phyloP scores from a whole-genome alignment of 116 monocot species.

The Dioscorea cayenensis region DNA sequence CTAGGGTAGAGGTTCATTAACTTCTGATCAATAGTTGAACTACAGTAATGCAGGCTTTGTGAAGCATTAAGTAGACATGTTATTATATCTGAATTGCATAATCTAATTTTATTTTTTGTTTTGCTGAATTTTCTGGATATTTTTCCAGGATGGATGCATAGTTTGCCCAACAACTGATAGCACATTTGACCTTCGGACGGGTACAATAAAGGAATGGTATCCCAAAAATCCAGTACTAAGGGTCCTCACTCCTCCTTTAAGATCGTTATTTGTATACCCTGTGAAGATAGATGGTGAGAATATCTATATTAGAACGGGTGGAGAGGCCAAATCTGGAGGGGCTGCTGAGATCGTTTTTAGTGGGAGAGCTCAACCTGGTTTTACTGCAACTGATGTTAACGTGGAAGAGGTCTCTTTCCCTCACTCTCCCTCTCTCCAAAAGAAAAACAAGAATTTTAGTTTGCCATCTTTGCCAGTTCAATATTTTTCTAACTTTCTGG shows the following conservation, averaged over 20 bases:
- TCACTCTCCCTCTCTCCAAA: not conserved
- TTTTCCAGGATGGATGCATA: slow-evolving; percentile 90
- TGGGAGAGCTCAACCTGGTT: slow-evolving; percentile 78
- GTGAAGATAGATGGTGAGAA: slow-evolving; percentile 66
- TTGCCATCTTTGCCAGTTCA: too few relatives aligned
- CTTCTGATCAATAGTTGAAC: not conserved
- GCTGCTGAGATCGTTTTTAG: slow-evolving; percentile 97
- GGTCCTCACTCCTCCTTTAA: slow-evolving; percentile 74
- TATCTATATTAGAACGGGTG: slow-evolving; percentile 64
- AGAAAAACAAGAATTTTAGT: too few relatives aligned
- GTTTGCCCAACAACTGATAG: slow-evolving; percentile 95
- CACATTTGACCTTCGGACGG: slow-evolving; percentile 87
- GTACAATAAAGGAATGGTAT: slow-evolving; percentile 88
- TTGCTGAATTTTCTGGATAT: not conserved
- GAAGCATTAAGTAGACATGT: not conserved
- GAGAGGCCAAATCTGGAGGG: slow-evolving; percentile 23
- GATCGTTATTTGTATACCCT: slow-evolving; percentile 65
- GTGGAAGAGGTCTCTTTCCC: slow-evolving; percentile 66
- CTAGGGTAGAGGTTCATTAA: not conserved
- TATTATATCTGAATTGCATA: not conserved
- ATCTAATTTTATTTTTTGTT: not conserved
- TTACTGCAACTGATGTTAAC: slow-evolving; percentile 91
- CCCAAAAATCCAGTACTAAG: slow-evolving; percentile 88
- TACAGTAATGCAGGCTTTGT: not conserved
- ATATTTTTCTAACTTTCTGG: not conserved